phyloP scores from a whole-genome alignment of 306 rosid genomes.

The Purshia tridentata region DNA sequence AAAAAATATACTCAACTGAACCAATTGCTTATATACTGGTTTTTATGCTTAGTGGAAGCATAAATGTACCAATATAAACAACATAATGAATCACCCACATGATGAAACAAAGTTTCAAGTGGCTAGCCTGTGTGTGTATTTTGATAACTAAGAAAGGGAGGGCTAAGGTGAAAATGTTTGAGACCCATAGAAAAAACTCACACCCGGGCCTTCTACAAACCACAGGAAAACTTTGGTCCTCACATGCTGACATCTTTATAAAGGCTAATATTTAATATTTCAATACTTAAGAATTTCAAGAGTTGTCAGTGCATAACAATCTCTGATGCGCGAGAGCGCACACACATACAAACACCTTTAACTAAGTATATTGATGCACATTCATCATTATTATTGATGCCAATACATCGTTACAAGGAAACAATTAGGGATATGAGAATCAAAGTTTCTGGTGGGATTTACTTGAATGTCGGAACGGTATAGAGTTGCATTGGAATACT shows the following conservation, averaged over 20 bases:
- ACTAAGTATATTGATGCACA: too few species aligned
- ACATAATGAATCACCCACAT: background rate
- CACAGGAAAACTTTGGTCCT: background rate
- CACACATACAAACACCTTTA: too few species aligned
- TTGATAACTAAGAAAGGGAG: background rate
- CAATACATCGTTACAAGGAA: background rate
- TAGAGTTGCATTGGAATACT: conserved; percentile 67
- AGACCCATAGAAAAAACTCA: background rate
- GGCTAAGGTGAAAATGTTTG: background rate
- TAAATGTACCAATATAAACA: background rate
- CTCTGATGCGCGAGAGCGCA: background rate
- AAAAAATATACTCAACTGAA: background rate
- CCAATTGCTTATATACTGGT: background rate
- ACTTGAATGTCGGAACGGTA: conserved; percentile 65
- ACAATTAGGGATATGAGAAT: background rate
- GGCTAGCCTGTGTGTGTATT: background rate
- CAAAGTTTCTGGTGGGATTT: conserved; percentile 26
- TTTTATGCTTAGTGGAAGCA: background rate
- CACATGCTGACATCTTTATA: background rate
- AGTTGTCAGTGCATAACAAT: background rate
- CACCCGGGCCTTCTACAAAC: background rate
- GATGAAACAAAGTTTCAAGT: background rate
- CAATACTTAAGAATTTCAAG: background rate
- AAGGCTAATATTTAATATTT: background rate
- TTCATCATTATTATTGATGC: too few species aligned